A percentile compares a stretch with the other conserved stretches of the same genome.
Evolutionary conservation across 163 green algal genomes (phyloP).

Genomic region (Coccomyxa subellipsoidea): DNA sequence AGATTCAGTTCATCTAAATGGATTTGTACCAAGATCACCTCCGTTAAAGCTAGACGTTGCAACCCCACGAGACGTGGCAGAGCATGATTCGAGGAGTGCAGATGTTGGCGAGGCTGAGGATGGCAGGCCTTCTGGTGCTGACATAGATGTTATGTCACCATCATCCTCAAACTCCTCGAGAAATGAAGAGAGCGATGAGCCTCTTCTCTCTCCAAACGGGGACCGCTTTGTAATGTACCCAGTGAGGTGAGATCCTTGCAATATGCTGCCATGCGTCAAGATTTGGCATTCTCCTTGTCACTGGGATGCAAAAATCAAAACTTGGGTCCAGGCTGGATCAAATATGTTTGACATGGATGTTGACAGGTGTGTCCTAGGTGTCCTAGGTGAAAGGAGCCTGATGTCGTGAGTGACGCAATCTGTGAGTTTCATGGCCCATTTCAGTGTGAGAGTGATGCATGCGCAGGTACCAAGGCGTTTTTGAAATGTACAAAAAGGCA

Average conservation of each 20-base stretch:
- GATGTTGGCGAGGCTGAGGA: background rate
- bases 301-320: no score
- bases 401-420: no score
- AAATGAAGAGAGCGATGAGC: constrained; percentile 17
- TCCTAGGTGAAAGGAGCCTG: no score
- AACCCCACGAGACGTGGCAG: background rate
- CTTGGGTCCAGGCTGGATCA: no score
- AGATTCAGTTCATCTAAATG: background rate
- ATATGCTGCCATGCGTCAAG: background rate
- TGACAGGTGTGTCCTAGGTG: no score
- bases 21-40: background rate
- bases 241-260: constrained; percentile 26
- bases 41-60: background rate
- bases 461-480: constrained; percentile 55
- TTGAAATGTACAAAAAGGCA: constrained; percentile 74
- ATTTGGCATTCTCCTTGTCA: no score
- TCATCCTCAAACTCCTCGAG: background rate
- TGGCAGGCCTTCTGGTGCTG: background rate
- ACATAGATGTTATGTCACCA: background rate
- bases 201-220: constrained; percentile 31
- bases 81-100: background rate
- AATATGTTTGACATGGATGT: no score
- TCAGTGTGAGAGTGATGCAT: no score
- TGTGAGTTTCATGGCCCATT: no score
- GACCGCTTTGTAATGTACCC: constrained; percentile 46